Base-by-base conservation (phyloP, 2,329 filamentous ascomycete species). In the Alternaria sp. region DNA sequence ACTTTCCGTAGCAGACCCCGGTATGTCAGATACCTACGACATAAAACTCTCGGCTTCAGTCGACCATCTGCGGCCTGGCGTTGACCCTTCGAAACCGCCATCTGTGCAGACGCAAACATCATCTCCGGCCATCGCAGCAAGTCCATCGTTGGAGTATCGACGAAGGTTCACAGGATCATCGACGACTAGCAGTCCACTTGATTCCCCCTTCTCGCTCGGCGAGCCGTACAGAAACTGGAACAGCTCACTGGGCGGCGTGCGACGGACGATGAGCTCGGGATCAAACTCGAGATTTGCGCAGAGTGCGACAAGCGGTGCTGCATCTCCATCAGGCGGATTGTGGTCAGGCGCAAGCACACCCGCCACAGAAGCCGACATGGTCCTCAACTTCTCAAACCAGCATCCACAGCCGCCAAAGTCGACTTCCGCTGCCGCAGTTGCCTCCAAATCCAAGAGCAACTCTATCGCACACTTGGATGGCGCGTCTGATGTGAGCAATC, bases 31-130 rank as follows among this genome's bases (percentile, higher is more conserved):
- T 17, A 83, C 88, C 58, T 95, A 93, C 75, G 91, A 94, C 62
- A 87, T 95, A 69, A 89, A 88, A 67, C 79, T 94, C 13, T 86
- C 91, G n/a, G 91, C 91, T 28, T 93, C 88, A 58, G 90, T 89
- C 0, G 91, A 94, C 30, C 92, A 96, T 73, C 81, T 95, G 3
- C 86, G 88, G 6, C 82, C 85, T 2, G 83, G 83, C 2, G 77
- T 77, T 8, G 81, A 84, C 62, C 82, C 83, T 6, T 72, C 79
- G 11, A 76, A 72, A 46, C 65, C 61, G 19, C 51, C 46, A 7
- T 63, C 57, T 11, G 59, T 57, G 13, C 67, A 67, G 40, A 61
- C 68, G 13, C 73, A 74, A 32, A 47, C 73, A 11, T 68, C 73
- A 26, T 80, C 79, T 1, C 79, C 78, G 4, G 72, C 72, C 5